Base-by-base conservation (phyloP, 176 grass and related monocot genomes). In the Leersia perrieri region DNA sequence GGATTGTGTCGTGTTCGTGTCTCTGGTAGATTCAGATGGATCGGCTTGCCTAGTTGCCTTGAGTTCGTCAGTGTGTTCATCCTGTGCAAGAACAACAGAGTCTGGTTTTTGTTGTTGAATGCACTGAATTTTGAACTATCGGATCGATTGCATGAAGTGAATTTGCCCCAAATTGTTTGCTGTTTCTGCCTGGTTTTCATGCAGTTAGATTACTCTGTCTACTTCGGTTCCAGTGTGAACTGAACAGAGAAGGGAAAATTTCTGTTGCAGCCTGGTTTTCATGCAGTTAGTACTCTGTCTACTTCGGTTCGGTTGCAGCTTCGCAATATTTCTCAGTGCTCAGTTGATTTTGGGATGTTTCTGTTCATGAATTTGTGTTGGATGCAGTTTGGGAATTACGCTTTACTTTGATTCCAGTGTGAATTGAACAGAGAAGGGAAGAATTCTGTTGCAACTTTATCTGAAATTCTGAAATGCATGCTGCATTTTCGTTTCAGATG, bases 61-160 rank as follows among this genome's bases (percentile, higher is more conserved):
- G 53, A 58, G 20, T 60, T 63, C n/a, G 7, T 79, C n/a, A n/a
- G n/a, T n/a, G n/a, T n/a, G n/a, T n/a, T 15, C 32, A 5, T 72
- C 67, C 40, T 73, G 33, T 51, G 6, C 31, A 62, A 30, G 62
- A 85, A 32, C 40, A 73, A 64, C 84, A 80, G 27, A 73, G 72
- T 2, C 76, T n/a, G n/a, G 44, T 36, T 7, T 32, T 12, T 33
- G 20, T n/a, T 10, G 5, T 44, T 60, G 27, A 65, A 58, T 42
- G 27, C 25, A n/a, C n/a, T n/a, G n/a, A n/a, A n/a, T n/a, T 42
- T 67, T 74, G 61, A 74, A 74, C 29, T 60, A 28, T 61, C 60
- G 53, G 30, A 45, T 38, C 40, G 32, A 44, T 41, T 73, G 42
- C 84, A 55, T 72, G 18, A 80, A 15, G 26, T 73, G 31, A 33